These are phyloP conservation scores for Raphanus hybrid DNA, from an alignment of 441 rosid genomes.

Conservation along the genomic window DNA sequence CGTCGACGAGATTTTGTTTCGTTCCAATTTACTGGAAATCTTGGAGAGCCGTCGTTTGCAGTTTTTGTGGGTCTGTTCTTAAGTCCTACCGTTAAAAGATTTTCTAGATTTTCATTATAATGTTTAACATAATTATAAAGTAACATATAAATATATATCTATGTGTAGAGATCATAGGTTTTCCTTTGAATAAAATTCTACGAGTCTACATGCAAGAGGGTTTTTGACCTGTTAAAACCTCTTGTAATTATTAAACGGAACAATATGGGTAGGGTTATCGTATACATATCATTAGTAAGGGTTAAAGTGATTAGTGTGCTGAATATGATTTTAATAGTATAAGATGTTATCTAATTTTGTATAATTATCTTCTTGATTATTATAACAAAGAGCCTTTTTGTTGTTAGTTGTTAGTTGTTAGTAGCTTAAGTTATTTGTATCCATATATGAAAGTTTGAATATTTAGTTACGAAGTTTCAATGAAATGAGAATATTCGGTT, in stretches of 20 bases:
- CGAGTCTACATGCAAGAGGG: conserved; percentile 18
- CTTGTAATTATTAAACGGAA: conserved; percentile 11
- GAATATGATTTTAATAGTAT: not conserved
- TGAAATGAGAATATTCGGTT: not conserved
- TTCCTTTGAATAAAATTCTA: not conserved
- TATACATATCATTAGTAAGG: not conserved
- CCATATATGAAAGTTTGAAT: not conserved
- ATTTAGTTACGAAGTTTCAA: not conserved
- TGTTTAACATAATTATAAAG: not conserved
- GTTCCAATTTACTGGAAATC: conserved; percentile 69
- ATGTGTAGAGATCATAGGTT: conserved; percentile 10
- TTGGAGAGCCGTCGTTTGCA: conserved; percentile 73
- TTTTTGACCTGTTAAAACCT: conserved; percentile 12
- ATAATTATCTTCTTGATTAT: not conserved
- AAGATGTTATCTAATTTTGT: not conserved
- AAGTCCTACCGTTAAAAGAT: conserved; percentile 49
- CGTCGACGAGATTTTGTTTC: conserved; percentile 62
- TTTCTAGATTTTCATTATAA: conserved; percentile 12
- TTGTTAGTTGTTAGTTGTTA: not conserved
- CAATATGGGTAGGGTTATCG: conserved; percentile 2
- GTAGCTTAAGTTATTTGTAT: not conserved
- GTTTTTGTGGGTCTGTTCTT: conserved; percentile 71
- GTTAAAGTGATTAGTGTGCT: conserved; percentile 19
- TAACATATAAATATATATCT: not conserved
- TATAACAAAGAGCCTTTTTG: not conserved